Base-by-base conservation (phyloP, 768 basidiomycete species). In the Bullera alba region DNA sequence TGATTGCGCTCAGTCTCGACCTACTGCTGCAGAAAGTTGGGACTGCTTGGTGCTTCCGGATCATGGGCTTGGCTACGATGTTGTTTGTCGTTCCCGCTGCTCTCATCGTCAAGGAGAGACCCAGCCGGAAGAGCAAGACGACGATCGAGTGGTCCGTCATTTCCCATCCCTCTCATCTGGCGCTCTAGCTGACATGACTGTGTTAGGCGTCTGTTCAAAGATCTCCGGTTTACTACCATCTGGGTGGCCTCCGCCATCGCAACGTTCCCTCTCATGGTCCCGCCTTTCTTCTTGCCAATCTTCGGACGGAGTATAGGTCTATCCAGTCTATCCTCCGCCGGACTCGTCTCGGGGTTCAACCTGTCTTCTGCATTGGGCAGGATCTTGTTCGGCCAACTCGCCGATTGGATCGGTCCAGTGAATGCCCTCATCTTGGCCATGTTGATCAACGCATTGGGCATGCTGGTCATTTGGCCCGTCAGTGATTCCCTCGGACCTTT, bases 341-440 rank as follows among this genome's bases (percentile, higher is more conserved):
- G 39, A 10, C 45, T 70, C 2, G 53, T 67, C 5, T 53, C 65
- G 0, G 59, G 63, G 2, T 70, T 56, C 52, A 70, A 70, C 46
- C 51, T 70, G 2, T 35, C 63, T 19, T 61, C 58, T 10, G 66
- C 63, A 0, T 39, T 50, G 16, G 69, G 69, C 56, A 56, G 76
- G 43, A 71, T 73, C 28, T 44, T 63, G 21, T 71, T 74, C 41
- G 76, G 76, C 0, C 67, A 70, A 48, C 36, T 73, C n/a, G 70
- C 74, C 4, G 76, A 77, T 57, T 56, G 61, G 16, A 53, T 76
- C 38, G 76, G 76, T 3, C 70, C 74, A 15, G 66, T 73, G 35
- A 77, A 77, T 58, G 67, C 75, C 36, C 69, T 76, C 53, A 73
- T 75, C 45, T 38, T 71, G n/a, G 60, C 67, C 29, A 65, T 76